Base-by-base conservation (phyloP, 2,329 filamentous ascomycete species). In the Atkinsonella texensis region DNA sequence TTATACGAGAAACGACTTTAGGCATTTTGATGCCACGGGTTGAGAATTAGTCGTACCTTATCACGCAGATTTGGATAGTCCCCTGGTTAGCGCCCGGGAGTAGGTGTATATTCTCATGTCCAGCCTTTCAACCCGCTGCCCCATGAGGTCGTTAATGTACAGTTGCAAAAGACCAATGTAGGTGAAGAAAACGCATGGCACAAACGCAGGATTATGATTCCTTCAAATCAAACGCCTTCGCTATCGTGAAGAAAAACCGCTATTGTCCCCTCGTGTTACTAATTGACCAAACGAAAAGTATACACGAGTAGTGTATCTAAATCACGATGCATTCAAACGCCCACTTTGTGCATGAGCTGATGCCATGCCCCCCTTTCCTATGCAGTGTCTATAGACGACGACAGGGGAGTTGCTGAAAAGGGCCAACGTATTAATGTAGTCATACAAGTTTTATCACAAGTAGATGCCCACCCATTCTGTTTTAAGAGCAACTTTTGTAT, bases 391-490 rank as follows among this genome's bases (percentile, higher is more conserved):
- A 46, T 15, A 28, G 15, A 47, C 32, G 32, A 40, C n/a, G 17
- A 42, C 17, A 42, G 8, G 6, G 17, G 41, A 41, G 33, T 31
- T 13, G 17, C 23, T n/a, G n/a, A 32, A 38, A 12, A 41, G 15
- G 44, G 31, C 28, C 18, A 18, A 6, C 13, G 32, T 15, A 15
- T 28, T 17, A 33, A 28, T 13, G 13, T 18, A 20, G 12, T 49
- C 41, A 13, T 53, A 45, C 35, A 40, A n/a, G 18, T 32, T 20
- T 2, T 38, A 18, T 54, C 28, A 80, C 45, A 79, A 62, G 62
- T 77, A 84, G 39, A 83, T 74, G 11, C 81, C 81, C 15, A 84
- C 73, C 81, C 81, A 84, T 46, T 76, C 73, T 2, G 66, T 63
- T 63, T 83, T 84, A 17, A 61, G 59, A 15, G 66, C 68, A 3